These are phyloP conservation scores for Clarireedia monteithiana DNA, from an alignment of 2,329 filamentous ascomycete species.

Conservation along the genomic window DNA sequence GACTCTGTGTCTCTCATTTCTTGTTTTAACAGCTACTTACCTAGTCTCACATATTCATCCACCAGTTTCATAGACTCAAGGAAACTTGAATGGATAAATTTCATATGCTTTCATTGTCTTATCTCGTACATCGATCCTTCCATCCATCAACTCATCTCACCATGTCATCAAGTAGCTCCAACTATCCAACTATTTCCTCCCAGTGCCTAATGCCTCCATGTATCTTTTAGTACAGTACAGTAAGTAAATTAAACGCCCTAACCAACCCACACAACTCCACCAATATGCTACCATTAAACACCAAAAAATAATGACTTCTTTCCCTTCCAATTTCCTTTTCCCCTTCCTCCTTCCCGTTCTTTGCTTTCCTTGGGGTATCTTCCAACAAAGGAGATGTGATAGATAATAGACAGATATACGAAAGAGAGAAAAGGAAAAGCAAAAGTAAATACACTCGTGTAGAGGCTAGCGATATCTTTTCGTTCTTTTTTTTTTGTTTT, in stretches of 20 bases:
- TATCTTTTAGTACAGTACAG: not conserved
- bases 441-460: not conserved
- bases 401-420: not conserved
- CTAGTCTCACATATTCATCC: no score
- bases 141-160: not conserved
- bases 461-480: no score
- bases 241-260: not conserved
- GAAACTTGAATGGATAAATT: no score
- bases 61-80: no score
- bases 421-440: not conserved
- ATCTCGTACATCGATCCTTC: no score
- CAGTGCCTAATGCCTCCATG: not conserved
- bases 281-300: not conserved
- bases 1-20: no score
- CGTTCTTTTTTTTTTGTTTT: no score
- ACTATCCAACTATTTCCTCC: not conserved
- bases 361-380: not conserved
- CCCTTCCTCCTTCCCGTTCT: not conserved
- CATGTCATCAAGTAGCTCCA: not conserved
- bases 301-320: not conserved
- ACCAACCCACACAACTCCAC: not conserved
- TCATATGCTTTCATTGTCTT: no score
- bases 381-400: constrained; percentile 2
- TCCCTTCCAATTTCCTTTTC: not conserved
- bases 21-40: no score